Conservation (phyloP, 495 filamentous ascomycete species). For the Talaromyces stipitatus region DNA sequence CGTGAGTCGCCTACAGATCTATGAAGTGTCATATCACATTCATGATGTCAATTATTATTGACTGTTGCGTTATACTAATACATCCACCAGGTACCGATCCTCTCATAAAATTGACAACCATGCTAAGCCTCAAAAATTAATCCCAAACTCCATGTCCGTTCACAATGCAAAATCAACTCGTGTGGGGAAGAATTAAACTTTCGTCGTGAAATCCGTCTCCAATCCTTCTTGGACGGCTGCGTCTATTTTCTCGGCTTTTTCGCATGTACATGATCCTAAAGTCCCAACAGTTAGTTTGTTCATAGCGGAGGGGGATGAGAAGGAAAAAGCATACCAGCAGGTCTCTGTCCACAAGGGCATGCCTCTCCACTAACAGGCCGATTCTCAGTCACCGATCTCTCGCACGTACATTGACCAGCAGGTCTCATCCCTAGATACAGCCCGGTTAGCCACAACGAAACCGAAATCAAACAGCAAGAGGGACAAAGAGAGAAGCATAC, state of each 20-base stretch:
- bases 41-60: not conserved
- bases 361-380: constrained; percentile 42
- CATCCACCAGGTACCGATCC: not conserved
- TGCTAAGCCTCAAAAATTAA: not conserved
- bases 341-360: constrained; percentile 73
- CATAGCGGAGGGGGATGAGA: not conserved
- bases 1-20: not conserved
- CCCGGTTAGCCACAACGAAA: constrained; percentile 7
- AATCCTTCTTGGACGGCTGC: constrained; percentile 29
- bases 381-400: constrained; percentile 69
- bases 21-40: no score
- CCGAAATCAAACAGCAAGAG: not conserved
- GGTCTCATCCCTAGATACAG: constrained; percentile 50
- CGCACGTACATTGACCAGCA: constrained; percentile 76
- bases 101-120: not conserved
- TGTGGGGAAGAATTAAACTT: constrained; percentile 12
- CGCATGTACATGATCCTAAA: constrained; percentile 74
- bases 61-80: not conserved
- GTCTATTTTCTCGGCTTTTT: constrained; percentile 54
- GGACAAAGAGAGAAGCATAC: constrained; percentile 37
- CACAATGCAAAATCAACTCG: not conserved
- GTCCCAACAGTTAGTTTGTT: not conserved
- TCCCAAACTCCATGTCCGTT: not conserved
- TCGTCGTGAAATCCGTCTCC: constrained; percentile 80
- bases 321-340: constrained; percentile 41